Base-by-base conservation (phyloP, 768 basidiomycete genomes). In the Aureoboletus auriporus region DNA sequence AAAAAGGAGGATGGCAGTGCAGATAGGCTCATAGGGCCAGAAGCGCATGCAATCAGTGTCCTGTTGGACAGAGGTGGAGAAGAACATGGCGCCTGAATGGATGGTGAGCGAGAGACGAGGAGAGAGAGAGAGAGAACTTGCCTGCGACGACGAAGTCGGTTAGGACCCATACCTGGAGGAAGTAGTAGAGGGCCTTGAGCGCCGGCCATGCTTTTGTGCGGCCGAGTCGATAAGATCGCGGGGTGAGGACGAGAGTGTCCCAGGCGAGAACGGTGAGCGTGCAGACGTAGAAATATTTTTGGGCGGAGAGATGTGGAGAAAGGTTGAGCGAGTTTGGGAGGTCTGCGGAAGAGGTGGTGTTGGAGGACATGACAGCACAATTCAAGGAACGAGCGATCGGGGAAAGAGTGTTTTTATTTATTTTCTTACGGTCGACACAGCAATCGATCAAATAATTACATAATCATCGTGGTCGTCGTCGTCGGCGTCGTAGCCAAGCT, bases 201-300 rank as follows among this genome's bases (percentile, higher is more conserved):
- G 76, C 65, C 2, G 89, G 89, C 90, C 90, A 92, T 23, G 76
- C 71, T 41, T 70, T 68, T 10, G 75, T 70, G 56, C 77, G 79
- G 52, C 82, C 63, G 49, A 93, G 80, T 27, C 83, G 78, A 79
- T 83, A 91, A 40, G 84, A 82, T 46, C 89, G 72, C 0, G 89
- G 89, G 8, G 83, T 84, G 42, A 93, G 78, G 31, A 93, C 89
- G 58, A 93, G 81, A 31, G 89, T 83, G 59, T 93, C 89, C 89
- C 90, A 92, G 7, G 89, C 89, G 0, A 89, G 86, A 47, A 93
- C 87, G 46, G 89, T 93, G 53, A 93, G 80, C 0, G 89, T 89
- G 72, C 89, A 93, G 54, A 92, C 90, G 40, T 88, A 80, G 64
- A 92, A 90, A 59, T 93, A 93, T 68, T 92, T 91, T 75, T 91